These are phyloP conservation scores for Yamadazyma triangularis DNA, from an alignment of 1,139 yeast genomes.

Conservation along the genomic window DNA sequence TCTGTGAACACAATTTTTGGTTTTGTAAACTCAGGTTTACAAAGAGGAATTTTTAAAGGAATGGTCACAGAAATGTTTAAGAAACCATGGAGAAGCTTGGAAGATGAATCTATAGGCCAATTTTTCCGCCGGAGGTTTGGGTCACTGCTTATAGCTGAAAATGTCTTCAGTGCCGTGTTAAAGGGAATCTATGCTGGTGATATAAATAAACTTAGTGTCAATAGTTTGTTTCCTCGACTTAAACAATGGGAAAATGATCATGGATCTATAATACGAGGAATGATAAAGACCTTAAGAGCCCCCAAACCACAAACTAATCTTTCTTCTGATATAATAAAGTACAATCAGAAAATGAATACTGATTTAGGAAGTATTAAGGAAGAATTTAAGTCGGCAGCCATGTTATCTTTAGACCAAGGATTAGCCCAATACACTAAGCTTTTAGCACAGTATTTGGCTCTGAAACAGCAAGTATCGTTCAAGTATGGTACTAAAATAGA, in stretches of 20 bases:
- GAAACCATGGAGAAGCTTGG: constrained; percentile 11
- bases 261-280: constrained; percentile 51
- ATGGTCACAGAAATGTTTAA: constrained; percentile 43
- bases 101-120: constrained; percentile 69
- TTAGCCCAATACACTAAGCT: constrained; percentile 48
- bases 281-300: constrained; percentile 13
- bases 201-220: constrained; percentile 58
- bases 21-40: constrained; percentile 42
- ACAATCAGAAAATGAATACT: constrained; percentile 27
- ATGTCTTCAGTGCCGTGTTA: constrained; percentile 73
- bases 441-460: constrained; percentile 30
- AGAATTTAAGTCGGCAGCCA: constrained; percentile 44
- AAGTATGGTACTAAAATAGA: constrained; percentile 18
- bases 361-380: constrained; percentile 30
- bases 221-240: constrained; percentile 50
- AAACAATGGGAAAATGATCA: constrained; percentile 53
- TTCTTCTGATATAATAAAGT: constrained; percentile 18
- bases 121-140: constrained; percentile 74
- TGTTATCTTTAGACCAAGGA: constrained; percentile 51
- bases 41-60: constrained; percentile 26
- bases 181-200: constrained; percentile 96
- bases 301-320: constrained; percentile 8
- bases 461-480: constrained; percentile 39
- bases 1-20: constrained; percentile 29
- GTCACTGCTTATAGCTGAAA: constrained; percentile 46